Evolutionary conservation across 83 land plant genomes (phyloP).

Genomic region (Picea abies): DNA sequence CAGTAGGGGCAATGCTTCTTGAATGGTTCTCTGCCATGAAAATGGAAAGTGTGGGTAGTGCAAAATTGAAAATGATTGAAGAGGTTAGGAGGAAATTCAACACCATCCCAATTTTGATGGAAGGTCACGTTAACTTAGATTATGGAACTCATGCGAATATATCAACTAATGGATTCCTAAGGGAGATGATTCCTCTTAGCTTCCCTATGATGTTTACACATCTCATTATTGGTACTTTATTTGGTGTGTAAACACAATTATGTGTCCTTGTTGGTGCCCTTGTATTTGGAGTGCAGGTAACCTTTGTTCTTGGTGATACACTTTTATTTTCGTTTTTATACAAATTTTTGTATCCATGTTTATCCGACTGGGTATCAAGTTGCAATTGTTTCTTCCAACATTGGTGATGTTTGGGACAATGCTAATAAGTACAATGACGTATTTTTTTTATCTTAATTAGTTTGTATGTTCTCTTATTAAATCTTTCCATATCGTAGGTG

Average conservation of each 20-base stretch:
- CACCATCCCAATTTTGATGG: conserved; percentile 75
- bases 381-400: conserved; percentile 88
- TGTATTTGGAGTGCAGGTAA: conserved; percentile 86
- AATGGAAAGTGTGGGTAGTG: conserved; percentile 81
- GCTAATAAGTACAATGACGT: conserved; percentile 87
- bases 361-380: conserved; percentile 59
- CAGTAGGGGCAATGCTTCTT: conserved; percentile 78
- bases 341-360: too few species aligned
- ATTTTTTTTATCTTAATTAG: too few species aligned
- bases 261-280: conserved; percentile 80
- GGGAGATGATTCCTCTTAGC: conserved; percentile 88
- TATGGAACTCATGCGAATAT: conserved; percentile 74
- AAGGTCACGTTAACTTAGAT: conserved; percentile 69
- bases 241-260: conserved; percentile 76
- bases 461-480: too few species aligned
- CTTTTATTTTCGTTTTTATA: too few species aligned
- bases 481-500: too few species aligned
- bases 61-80: conserved; percentile 85
- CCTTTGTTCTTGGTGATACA: too few species aligned
- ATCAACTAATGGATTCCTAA: conserved; percentile 71
- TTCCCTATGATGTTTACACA: conserved; percentile 80
- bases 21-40: conserved; percentile 86
- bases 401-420: conserved; percentile 95
- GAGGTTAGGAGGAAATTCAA: conserved; percentile 79
- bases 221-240: conserved; percentile 71